Conservation (phyloP, 1,139 yeast species). For the Pneumocystis jirovecii region DNA sequence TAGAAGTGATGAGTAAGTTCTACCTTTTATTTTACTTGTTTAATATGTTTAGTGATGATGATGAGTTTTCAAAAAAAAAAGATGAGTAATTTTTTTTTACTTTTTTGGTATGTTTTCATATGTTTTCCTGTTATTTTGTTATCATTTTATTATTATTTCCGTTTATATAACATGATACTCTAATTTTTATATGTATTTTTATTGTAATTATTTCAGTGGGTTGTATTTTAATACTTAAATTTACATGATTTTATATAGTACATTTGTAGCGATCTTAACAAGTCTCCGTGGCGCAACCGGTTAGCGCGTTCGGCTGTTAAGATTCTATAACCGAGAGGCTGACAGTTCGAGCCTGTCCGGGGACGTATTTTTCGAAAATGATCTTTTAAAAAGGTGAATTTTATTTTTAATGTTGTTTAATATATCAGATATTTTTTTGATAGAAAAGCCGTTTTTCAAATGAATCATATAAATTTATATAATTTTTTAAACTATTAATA, state of each 20-base stretch:
- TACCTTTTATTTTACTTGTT: not conserved
- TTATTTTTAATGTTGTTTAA: not conserved
- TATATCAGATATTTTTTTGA: too few relatives aligned
- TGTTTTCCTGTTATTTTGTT: not conserved
- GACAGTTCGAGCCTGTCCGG: conserved; percentile 1
- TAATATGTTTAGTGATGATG: conserved; percentile 30
- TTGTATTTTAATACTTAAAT: not conserved
- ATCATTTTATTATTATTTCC: not conserved
- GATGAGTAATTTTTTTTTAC: not conserved
- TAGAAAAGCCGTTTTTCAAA: too few relatives aligned
- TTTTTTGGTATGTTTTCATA: not conserved
- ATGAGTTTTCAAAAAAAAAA: conserved; percentile 8
- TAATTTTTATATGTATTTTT: too few relatives aligned
- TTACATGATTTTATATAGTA: not conserved
- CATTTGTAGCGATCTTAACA: not conserved
- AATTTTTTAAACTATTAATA: too few relatives aligned
- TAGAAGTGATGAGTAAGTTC: conserved; percentile 67
- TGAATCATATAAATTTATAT: too few relatives aligned
- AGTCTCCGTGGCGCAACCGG: not conserved
- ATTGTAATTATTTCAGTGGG: not conserved
- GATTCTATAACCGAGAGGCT: not conserved
- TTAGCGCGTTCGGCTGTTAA: conserved; percentile 1
- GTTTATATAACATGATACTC: too few relatives aligned
- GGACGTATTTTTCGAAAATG: not conserved
- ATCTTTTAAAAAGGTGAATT: not conserved